Evolutionary conservation across 2,329 filamentous ascomycete genomes (phyloP).

Genomic region (Colletotrichum gigasporum): DNA sequence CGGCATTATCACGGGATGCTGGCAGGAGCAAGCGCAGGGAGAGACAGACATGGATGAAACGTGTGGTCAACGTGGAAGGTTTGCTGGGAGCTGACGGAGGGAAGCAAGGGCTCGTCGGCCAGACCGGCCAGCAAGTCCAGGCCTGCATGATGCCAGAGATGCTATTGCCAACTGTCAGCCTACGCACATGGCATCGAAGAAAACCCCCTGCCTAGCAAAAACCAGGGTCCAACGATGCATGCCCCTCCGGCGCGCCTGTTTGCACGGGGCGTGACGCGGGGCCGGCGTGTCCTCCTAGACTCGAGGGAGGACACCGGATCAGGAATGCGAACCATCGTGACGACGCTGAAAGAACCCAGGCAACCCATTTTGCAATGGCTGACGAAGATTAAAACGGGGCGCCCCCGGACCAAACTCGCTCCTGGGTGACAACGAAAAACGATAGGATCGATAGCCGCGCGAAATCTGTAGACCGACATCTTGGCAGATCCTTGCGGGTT

Average conservation of each 20-base stretch:
- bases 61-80: too few species aligned
- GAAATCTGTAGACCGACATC: neutral
- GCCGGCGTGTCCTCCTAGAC: too few species aligned
- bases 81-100: neutral
- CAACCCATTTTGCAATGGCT: neutral
- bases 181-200: neutral
- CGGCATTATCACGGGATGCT: neutral
- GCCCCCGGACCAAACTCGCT: constrained; percentile 8
- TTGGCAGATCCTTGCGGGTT: too few species aligned
- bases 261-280: neutral
- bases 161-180: neutral
- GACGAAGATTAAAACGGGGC: neutral
- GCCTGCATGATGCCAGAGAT: neutral
- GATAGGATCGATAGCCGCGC: neutral
- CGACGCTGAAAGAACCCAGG: neutral
- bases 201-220: too few species aligned
- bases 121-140: too few species aligned
- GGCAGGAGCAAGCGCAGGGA: neutral
- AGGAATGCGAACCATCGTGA: neutral
- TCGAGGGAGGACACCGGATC: too few species aligned
- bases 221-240: neutral
- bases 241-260: too few species aligned
- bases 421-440: neutral
- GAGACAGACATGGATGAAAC: neutral
- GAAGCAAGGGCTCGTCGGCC: neutral